Conservation (phyloP, 495 filamentous ascomycete species). For the Aspergillus mulundensis region DNA sequence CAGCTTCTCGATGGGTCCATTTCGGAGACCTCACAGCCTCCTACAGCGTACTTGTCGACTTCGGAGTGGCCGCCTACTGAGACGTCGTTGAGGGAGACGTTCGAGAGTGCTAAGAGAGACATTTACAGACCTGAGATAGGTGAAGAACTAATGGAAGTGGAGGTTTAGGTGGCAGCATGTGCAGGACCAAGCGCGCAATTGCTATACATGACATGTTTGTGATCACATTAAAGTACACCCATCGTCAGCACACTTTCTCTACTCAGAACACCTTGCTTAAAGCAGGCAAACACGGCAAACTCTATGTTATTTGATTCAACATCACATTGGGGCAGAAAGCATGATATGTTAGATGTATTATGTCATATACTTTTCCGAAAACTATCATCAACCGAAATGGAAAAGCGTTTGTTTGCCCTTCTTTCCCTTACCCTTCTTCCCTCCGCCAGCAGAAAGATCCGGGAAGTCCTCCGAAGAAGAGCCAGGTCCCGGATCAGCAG, state of each 20-base stretch:
- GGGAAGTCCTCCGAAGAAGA: slow-evolving; percentile 32
- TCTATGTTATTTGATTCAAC: not conserved
- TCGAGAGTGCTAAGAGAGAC: not conserved
- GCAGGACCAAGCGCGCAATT: not conserved
- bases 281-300: not conserved
- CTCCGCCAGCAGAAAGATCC: slow-evolving; percentile 30
- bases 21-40: slow-evolving; percentile 2
- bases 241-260: not conserved
- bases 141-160: not conserved
- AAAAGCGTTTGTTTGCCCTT: slow-evolving; percentile 75
- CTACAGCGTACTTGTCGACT: not conserved
- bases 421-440: slow-evolving; percentile 72
- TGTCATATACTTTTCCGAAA: not conserved
- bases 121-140: not conserved
- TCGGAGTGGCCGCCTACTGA: not conserved
- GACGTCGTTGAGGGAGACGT: not conserved
- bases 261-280: slow-evolving; percentile 6
- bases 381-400: slow-evolving; percentile 43
- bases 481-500: slow-evolving; percentile 8
- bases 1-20: not conserved
- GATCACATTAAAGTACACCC: not conserved
- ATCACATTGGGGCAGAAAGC: not conserved
- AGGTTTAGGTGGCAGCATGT: not conserved
- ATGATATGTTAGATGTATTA: not conserved
- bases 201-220: not conserved